Conservation (phyloP, 2,329 filamentous ascomycete species). For the Cercospora zeae-maydis region DNA sequence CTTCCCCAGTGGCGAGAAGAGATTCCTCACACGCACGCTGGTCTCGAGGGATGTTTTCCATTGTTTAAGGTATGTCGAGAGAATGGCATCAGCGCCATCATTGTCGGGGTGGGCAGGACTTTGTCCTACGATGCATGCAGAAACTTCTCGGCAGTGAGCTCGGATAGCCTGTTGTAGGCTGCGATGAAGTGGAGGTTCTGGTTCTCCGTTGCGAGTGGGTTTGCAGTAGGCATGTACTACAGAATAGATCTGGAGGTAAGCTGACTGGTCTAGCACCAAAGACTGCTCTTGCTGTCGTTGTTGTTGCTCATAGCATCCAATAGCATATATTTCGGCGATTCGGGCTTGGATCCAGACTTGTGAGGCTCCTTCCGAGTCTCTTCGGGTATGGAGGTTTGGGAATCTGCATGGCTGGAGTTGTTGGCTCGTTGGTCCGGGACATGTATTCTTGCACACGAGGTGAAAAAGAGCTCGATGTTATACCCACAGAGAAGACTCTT, state of each 20-base stretch:
- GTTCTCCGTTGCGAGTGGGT: background rate
- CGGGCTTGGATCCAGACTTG: background rate
- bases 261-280: background rate
- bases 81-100: background rate
- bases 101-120: background rate
- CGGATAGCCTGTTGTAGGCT: background rate
- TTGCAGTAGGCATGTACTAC: background rate
- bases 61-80: background rate
- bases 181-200: background rate
- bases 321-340: background rate
- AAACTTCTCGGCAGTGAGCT: background rate
- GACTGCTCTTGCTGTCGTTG: background rate
- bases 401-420: background rate
- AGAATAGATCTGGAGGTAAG: background rate
- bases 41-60: background rate
- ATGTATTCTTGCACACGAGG: background rate
- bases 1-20: background rate
- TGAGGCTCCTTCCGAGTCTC: background rate
- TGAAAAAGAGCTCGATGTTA: background rate
- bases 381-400: background rate
- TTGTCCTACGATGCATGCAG: background rate
- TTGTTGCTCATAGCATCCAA: background rate
- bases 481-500: background rate
- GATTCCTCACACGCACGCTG: background rate
- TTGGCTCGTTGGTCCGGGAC: background rate